These are phyloP conservation scores for Stemphylium beticola DNA, from an alignment of 2,329 filamentous ascomycete species.

Conservation along the genomic window DNA sequence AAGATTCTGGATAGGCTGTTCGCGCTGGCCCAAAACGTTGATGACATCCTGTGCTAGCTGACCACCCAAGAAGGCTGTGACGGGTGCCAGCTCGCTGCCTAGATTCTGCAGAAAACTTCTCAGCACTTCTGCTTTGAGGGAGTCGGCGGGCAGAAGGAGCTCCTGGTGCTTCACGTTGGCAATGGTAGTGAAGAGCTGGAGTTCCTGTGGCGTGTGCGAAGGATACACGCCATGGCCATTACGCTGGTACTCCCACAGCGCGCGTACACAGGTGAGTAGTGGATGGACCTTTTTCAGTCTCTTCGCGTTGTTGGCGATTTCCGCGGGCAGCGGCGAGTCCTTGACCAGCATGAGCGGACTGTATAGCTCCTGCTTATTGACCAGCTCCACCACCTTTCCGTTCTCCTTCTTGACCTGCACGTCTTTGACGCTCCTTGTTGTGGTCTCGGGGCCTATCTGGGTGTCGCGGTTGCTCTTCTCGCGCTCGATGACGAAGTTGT, in stretches of 20 bases:
- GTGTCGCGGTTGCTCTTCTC: constrained; percentile 74
- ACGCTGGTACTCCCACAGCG: constrained; percentile 86
- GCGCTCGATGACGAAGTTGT: constrained; percentile 88
- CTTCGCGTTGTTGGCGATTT: constrained; percentile 72
- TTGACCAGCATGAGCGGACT: constrained; percentile 88
- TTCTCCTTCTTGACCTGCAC: constrained; percentile 69
- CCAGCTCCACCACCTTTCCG: constrained; percentile 76
- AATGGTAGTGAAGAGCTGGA: constrained; percentile 77
- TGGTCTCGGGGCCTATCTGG: constrained; percentile 68
- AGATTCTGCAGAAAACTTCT: constrained; percentile 87
- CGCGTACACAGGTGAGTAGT: constrained; percentile 82
- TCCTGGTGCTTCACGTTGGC: constrained; percentile 80
- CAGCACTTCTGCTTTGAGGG: constrained; percentile 66
- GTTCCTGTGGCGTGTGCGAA: constrained; percentile 58
- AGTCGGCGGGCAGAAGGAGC: constrained; percentile 55
- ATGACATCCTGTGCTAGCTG: constrained; percentile 95
- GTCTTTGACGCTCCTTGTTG: constrained; percentile 76
- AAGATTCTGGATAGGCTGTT: constrained; percentile 96
- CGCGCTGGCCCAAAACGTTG: constrained; percentile 87
- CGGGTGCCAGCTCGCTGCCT: constrained; percentile 81
- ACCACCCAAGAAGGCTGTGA: constrained; percentile 87
- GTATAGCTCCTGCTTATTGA: constrained; percentile 91
- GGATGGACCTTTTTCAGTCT: constrained; percentile 79
- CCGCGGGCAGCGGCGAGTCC: constrained; percentile 70
- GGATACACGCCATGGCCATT: constrained; percentile 51